These are phyloP conservation scores for Porphyrellus cyaneotinctus DNA, from an alignment of 768 basidiomycete species.

Conservation along the genomic window DNA sequence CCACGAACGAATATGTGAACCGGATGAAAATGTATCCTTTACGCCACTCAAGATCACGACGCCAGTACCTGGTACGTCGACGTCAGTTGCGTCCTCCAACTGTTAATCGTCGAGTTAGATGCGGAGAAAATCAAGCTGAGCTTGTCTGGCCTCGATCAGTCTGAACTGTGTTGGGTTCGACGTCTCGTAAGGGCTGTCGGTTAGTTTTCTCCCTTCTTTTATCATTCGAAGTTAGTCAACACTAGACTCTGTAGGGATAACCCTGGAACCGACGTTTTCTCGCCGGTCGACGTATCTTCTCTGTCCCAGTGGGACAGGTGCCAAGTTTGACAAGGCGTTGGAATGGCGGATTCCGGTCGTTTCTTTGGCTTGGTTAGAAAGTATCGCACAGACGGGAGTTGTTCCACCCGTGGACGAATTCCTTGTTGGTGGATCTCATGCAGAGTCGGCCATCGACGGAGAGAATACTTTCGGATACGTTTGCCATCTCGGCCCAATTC, in stretches of 20 bases:
- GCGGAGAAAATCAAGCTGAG: constrained; percentile 57
- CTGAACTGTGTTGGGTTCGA: constrained; percentile 61
- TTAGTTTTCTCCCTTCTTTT: constrained; percentile 3
- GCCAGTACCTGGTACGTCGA: constrained; percentile 54
- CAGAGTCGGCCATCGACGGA: constrained; percentile 38
- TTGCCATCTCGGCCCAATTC: not conserved
- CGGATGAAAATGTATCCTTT: constrained; percentile 64
- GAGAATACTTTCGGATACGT: constrained; percentile 24
- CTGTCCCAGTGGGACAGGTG: constrained; percentile 64
- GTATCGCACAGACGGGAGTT: constrained; percentile 50
- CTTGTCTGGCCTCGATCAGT: constrained; percentile 72
- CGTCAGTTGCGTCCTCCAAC: not conserved
- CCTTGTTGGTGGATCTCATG: constrained; percentile 28
- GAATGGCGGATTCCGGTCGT: constrained; percentile 81
- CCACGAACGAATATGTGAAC: constrained; percentile 63
- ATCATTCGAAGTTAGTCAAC: not conserved
- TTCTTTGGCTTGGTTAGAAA: constrained; percentile 62
- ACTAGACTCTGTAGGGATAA: constrained; percentile 43
- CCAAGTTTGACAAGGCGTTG: constrained; percentile 72
- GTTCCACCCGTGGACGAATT: constrained; percentile 39
- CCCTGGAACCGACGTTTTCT: constrained; percentile 54
- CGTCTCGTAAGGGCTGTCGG: constrained; percentile 20
- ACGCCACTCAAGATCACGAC: constrained; percentile 53
- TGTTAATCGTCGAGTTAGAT: constrained; percentile 33
- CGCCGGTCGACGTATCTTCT: constrained; percentile 74